Conservation (phyloP, 768 basidiomycete species). For the Mycena galericulata region DNA sequence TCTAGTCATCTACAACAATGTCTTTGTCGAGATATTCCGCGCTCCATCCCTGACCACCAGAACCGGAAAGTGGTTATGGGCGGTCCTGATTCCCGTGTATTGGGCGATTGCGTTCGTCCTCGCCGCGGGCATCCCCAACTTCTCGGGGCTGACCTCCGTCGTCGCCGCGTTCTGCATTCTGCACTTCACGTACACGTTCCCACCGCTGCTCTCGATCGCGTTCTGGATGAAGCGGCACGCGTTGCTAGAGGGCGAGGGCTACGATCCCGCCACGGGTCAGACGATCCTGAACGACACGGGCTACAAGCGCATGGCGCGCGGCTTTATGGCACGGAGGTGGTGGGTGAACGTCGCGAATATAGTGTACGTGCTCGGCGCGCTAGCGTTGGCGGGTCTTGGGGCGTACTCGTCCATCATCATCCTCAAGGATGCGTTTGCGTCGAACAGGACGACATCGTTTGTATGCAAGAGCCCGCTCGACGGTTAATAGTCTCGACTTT, state of each 20-base stretch:
- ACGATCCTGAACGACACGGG: constrained; percentile 19
- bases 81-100: constrained; percentile 12
- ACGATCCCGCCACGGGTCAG: constrained; percentile 13
- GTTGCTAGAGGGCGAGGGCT: constrained; percentile 21
- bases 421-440: constrained; percentile 11
- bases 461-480: constrained; percentile 21
- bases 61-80: constrained; percentile 15
- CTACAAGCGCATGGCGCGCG: constrained; percentile 16
- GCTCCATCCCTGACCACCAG: constrained; percentile 12
- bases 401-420: constrained; percentile 20
- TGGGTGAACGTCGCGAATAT: constrained; percentile 15
- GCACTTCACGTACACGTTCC: constrained; percentile 27
- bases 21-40: constrained; percentile 22
- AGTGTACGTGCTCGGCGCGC: constrained; percentile 10
- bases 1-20: constrained; percentile 18
- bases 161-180: constrained; percentile 23
- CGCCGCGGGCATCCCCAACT: constrained; percentile 24
- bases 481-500: too few relatives aligned
- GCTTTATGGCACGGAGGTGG: constrained; percentile 21
- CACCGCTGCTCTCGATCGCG: constrained; percentile 15
- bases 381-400: constrained; percentile 14
- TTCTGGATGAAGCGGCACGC: constrained; percentile 23
- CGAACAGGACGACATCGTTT: constrained; percentile 20
- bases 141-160: constrained; percentile 19
- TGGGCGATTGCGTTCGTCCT: constrained; percentile 25